Evolutionary conservation across 2,329 filamentous ascomycete genomes (phyloP).

Genomic region (Grosmannia huntii): DNA sequence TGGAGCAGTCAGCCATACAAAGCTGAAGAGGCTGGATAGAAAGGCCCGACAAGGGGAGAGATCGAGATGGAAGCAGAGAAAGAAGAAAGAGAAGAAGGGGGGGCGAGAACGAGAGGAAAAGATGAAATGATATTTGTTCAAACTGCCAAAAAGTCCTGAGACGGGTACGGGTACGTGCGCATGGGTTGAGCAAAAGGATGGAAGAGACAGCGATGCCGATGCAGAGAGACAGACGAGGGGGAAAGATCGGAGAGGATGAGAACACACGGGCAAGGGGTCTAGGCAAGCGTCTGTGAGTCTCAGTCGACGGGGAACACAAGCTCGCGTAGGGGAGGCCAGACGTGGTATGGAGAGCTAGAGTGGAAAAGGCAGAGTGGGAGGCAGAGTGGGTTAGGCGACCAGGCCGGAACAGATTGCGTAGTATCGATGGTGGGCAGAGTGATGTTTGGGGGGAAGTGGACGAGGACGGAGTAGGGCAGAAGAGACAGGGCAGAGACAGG

Average conservation of each 20-base stretch:
- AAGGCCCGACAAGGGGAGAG: neutral
- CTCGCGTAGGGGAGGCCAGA: conserved; percentile 7
- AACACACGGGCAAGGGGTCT: neutral
- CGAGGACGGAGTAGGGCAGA: neutral
- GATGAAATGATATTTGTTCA: neutral
- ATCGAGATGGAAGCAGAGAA: neutral
- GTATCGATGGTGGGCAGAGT: neutral
- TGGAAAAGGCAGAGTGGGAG: neutral
- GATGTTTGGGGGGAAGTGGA: neutral
- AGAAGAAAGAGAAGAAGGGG: neutral
- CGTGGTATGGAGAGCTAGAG: neutral
- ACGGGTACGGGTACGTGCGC: neutral
- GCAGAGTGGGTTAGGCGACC: neutral
- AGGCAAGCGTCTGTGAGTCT: conserved; percentile 6
- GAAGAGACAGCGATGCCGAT: neutral
- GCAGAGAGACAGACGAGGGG: neutral
- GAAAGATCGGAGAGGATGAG: neutral
- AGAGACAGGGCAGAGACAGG: neutral
- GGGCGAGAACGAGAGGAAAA: too few relatives aligned
- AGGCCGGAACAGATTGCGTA: neutral
- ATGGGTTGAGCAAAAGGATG: neutral
- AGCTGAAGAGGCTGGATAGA: neutral
- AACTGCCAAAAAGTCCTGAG: neutral
- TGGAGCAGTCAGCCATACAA: neutral
- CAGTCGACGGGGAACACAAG: conserved; percentile 9